These are phyloP conservation scores for Gossypium rotundifolium DNA, from an alignment of 345 rosid genomes.

Conservation along the genomic window DNA sequence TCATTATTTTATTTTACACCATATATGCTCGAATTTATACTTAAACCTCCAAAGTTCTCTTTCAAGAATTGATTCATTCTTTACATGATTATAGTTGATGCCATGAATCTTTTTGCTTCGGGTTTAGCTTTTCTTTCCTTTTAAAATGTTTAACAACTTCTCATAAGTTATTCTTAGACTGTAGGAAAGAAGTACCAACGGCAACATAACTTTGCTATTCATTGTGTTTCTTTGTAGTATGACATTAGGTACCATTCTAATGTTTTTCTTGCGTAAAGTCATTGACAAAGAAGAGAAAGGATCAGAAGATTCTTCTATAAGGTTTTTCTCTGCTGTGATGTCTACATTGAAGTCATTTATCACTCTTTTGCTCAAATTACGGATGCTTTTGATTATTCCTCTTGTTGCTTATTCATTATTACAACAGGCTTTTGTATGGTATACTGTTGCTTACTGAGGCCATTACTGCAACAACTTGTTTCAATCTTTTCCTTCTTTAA, in stretches of 20 bases:
- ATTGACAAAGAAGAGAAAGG: slow-evolving; percentile 47
- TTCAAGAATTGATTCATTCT: neutral
- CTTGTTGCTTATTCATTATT: slow-evolving; percentile 82
- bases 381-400: slow-evolving; percentile 74
- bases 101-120: neutral
- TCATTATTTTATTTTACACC: no score
- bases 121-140: neutral
- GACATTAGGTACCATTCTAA: slow-evolving; percentile 67
- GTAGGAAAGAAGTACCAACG: slow-evolving; percentile 64
- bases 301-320: slow-evolving; percentile 36
- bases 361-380: slow-evolving; percentile 52
- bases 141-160: neutral
- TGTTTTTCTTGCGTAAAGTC: slow-evolving; percentile 69
- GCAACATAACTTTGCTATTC: slow-evolving; percentile 64
- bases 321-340: slow-evolving; percentile 39
- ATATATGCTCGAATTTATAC: neutral
- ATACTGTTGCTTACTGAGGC: slow-evolving; percentile 5
- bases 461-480: neutral
- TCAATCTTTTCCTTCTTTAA: neutral
- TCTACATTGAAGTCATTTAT: slow-evolving; percentile 53
- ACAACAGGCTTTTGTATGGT: slow-evolving; percentile 95
- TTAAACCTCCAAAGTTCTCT: neutral
- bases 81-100: neutral
- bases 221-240: slow-evolving; percentile 62
- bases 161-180: slow-evolving; percentile 5